Evolutionary conservation across 345 rosid genomes (phyloP).

Genomic region (Balakata baccata): DNA sequence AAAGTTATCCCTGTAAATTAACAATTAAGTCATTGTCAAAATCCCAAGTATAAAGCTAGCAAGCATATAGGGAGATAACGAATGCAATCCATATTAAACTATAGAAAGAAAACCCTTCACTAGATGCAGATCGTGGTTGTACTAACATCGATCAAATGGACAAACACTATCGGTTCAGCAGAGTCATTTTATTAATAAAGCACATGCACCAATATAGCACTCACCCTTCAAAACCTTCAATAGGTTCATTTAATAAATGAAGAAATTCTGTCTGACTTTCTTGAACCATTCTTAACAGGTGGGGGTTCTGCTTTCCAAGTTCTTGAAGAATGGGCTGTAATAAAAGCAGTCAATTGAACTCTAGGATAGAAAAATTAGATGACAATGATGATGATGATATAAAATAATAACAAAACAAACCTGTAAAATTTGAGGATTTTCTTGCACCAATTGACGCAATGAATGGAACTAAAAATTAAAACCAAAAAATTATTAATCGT

Average conservation of each 20-base stretch:
- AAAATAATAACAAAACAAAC: conserved; percentile 25
- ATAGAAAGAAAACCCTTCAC: neutral
- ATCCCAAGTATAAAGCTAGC: neutral
- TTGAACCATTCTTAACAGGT: conserved; percentile 80
- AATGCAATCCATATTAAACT: neutral
- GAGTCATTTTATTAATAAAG: neutral
- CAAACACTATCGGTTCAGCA: neutral
- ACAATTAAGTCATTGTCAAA: neutral
- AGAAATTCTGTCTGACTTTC: conserved; percentile 94
- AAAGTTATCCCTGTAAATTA: conserved; percentile 56
- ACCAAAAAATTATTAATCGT: neutral
- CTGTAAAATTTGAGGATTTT: conserved; percentile 97
- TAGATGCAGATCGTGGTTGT: neutral
- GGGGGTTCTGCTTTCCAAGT: conserved; percentile 98
- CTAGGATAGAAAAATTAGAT: neutral
- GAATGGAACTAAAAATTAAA: conserved; percentile 65
- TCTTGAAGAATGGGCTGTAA: conserved; percentile 98
- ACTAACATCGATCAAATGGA: neutral
- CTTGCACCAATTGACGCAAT: conserved; percentile 89
- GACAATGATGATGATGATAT: neutral
- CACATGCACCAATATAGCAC: conserved; percentile 18
- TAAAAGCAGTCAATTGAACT: conserved; percentile 22
- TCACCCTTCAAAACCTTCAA: conserved; percentile 93
- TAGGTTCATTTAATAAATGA: conserved; percentile 88
- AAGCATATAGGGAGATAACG: neutral